A percentile compares a stretch with the other conserved stretches of the same genome.
These are phyloP conservation scores for Achaetomiella virescens DNA, from an alignment of 495 filamentous ascomycete genomes.

Conservation along the genomic window DNA sequence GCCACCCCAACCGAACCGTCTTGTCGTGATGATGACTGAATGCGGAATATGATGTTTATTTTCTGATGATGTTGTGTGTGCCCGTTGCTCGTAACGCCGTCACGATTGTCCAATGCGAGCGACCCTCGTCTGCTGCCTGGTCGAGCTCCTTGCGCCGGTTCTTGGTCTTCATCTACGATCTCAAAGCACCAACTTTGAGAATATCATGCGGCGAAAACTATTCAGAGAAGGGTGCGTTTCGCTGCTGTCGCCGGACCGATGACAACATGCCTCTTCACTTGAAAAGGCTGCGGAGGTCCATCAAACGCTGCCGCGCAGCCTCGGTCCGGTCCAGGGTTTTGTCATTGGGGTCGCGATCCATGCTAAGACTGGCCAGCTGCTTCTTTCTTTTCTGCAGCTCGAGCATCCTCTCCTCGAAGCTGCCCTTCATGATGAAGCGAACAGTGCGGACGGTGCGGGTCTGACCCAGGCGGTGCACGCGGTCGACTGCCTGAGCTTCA, in stretches of 20 bases:
- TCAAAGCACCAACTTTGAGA: too few relatives aligned
- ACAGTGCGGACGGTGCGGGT: slow-evolving; percentile 72
- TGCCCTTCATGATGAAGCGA: slow-evolving; percentile 80
- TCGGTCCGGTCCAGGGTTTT: slow-evolving; percentile 65
- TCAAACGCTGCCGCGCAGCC: slow-evolving; percentile 65
- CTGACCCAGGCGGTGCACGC: slow-evolving; percentile 90
- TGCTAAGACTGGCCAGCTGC: slow-evolving; percentile 75
- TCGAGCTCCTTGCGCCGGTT: too few relatives aligned
- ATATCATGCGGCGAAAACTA: not conserved
- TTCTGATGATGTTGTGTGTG: too few relatives aligned
- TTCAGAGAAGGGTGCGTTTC: not conserved
- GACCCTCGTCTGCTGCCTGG: too few relatives aligned
- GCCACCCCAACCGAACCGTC: too few relatives aligned
- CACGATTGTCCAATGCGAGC: too few relatives aligned
- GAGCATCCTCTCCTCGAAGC: slow-evolving; percentile 92
- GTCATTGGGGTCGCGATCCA: slow-evolving; percentile 53
- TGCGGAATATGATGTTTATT: too few relatives aligned
- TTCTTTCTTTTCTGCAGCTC: slow-evolving; percentile 85
- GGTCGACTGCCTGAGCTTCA: slow-evolving; percentile 89
- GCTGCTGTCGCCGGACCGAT: not conserved
- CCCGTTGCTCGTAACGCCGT: too few relatives aligned
- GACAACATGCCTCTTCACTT: slow-evolving; percentile 47
- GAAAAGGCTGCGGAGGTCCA: slow-evolving; percentile 79
- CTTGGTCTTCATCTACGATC: too few relatives aligned
- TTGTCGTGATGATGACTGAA: too few relatives aligned